These are phyloP conservation scores for Crithidia brevicula DNA, from an alignment of 208 protist species.

Conservation along the genomic window DNA sequence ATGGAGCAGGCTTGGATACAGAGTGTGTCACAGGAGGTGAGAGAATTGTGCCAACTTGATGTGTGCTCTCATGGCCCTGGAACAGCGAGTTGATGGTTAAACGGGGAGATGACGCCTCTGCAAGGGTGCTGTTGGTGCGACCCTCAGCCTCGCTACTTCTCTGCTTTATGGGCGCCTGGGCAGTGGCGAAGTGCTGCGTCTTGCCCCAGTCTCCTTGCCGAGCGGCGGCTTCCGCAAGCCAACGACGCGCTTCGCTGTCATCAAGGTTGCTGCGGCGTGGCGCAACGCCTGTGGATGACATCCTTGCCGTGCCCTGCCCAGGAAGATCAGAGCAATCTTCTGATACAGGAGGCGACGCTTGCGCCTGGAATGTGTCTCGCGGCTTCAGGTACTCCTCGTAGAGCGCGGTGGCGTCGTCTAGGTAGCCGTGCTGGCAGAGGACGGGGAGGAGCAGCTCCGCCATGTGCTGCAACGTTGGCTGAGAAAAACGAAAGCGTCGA, in stretches of 20 bases:
- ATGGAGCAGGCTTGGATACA: no score
- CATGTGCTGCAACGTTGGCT: slow-evolving; percentile 70
- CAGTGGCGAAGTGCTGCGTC: slow-evolving; percentile 19
- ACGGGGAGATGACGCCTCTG: no score
- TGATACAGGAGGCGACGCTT: background rate
- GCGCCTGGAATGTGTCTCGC: background rate
- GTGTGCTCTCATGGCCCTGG: slow-evolving; percentile 5
- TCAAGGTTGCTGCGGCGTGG: slow-evolving; percentile 7
- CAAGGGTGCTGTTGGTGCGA: no score
- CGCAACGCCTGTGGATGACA: background rate
- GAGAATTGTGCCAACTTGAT: no score
- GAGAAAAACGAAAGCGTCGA: slow-evolving; percentile 50
- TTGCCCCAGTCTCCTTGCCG: slow-evolving; percentile 52
- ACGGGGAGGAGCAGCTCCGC: slow-evolving; percentile 63
- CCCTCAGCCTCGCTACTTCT: no score
- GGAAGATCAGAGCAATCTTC: no score
- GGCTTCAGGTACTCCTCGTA: slow-evolving; percentile 38
- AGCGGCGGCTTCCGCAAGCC: slow-evolving; percentile 81
- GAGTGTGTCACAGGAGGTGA: no score
- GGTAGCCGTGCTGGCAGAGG: slow-evolving; percentile 49
- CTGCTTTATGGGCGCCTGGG: background rate
- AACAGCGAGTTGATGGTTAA: slow-evolving; percentile 33
- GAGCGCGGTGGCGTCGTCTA: slow-evolving; percentile 47
- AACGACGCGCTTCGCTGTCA: slow-evolving; percentile 36
- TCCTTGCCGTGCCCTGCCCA: no score